Percentiles rank a stretch among this genome's conserved stretches.
Evolutionary conservation across 805 yeast genomes (phyloP).

Genomic region (Phaffomyces antillensis): DNA sequence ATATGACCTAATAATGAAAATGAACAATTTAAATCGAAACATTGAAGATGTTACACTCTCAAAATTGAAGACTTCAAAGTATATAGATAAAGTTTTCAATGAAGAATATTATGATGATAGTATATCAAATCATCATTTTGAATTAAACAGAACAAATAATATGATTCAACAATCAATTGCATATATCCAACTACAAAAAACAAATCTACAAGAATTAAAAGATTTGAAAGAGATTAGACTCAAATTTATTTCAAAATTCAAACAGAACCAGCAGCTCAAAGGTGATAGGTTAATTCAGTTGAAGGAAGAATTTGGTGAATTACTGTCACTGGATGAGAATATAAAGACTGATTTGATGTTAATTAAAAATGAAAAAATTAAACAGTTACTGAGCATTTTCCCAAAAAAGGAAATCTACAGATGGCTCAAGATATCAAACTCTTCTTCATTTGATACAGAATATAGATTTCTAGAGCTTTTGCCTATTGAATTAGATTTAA

Average conservation of each 20-base stretch:
- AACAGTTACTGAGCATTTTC: conserved; percentile 23
- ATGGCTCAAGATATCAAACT: conserved; percentile 12
- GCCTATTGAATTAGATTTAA: conserved; percentile 13
- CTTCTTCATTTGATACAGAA: conserved; percentile 6
- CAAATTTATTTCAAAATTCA: conserved; percentile 1
- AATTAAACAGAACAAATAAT: conserved; percentile 3
- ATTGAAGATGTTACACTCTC: conserved; percentile 26
- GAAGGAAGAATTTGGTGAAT: conserved; percentile 13
- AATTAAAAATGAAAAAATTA: conserved; percentile 17
- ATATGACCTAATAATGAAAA: conserved; percentile 35
- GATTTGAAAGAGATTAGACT: conserved; percentile 6
- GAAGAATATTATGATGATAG: conserved; percentile 5
- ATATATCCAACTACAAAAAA: conserved; percentile 3
- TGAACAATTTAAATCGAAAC: conserved; percentile 31
- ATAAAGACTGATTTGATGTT: conserved; percentile 12
- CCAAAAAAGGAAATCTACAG: conserved; percentile 22
- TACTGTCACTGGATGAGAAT: conserved; percentile 10
- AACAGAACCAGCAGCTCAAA: neutral
- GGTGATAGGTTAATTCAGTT: neutral
- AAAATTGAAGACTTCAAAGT: conserved; percentile 10
- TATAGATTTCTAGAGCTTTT: conserved; percentile 19
- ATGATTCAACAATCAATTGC: conserved; percentile 7
- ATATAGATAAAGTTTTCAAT: conserved; percentile 9
- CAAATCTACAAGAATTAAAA: conserved; percentile 9
- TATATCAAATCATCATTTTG: conserved; percentile 7